Base-by-base conservation (phyloP, 257 asterid species). In the Primulina eburnea region DNA sequence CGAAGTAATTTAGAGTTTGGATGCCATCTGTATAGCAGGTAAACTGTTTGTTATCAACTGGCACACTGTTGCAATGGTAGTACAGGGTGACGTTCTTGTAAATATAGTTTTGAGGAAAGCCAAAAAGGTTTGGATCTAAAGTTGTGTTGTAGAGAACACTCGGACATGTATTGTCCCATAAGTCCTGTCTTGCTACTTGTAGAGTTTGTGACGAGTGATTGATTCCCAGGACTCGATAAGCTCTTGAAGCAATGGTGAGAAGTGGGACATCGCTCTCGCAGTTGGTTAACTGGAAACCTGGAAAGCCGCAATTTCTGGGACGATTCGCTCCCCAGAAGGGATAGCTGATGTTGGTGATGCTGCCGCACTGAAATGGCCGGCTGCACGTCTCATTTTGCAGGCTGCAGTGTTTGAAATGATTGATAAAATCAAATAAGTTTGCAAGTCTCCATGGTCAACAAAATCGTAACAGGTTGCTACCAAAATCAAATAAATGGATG, bases 261-360 rank as follows among this genome's bases (percentile, higher is more conserved):
- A 10, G 9, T 0, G 82, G 65, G 30, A 66, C 62, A 24, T 2
- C 28, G 2, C 0, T 8, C 9, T 34, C 58, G 62, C 87, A 84
- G 0, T 1, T 65, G n/a, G 80, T 12, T 2, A 60, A 70, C 71
- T 71, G 26, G 47, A 82, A 84, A 24, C 82, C 82, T 8, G 83
- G 81, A 62, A 69, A 47, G 0, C 89, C 86, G 18, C 89, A 84
- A 9, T 14, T 32, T 1, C 0, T 18, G 0, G 83, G 80, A 5
- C 75, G 69, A 1, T 1, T 2, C 2, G 28, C 79, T 28, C 83
- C 80, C 74, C 72, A 84, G 78, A 81, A 84, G 5, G 86, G 89
- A 58, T 79, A 84, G 1, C 12, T 1, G 1, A 81, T 57, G n/a
- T 6, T 3, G 3, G 7, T 0, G 2, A 72, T 18, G 68, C 14